A percentile compares a stretch with the other conserved stretches of the same genome.
These are phyloP conservation scores for Aphanomyces astaci DNA, from an alignment of 352 stramenopile genomes.

Conservation along the genomic window DNA sequence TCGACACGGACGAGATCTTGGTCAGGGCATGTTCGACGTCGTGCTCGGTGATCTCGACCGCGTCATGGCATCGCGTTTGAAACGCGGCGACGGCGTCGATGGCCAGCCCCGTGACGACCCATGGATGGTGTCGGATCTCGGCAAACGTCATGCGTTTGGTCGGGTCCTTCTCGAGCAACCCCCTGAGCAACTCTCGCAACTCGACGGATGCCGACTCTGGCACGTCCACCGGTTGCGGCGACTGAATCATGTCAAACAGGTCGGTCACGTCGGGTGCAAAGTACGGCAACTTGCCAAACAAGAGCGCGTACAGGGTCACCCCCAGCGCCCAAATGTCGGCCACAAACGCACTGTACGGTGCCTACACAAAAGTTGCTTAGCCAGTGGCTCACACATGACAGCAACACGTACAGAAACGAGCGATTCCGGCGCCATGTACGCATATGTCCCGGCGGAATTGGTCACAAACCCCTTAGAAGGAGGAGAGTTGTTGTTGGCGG, in stretches of 20 bases:
- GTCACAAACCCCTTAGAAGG: slow-evolving; percentile 54
- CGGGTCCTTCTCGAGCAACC: slow-evolving; percentile 66
- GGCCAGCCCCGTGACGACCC: slow-evolving; percentile 51
- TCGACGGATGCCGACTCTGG: neutral
- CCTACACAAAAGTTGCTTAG: slow-evolving; percentile 29
- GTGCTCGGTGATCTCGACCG: slow-evolving; percentile 47
- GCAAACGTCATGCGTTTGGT: slow-evolving; percentile 58
- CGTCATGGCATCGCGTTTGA: slow-evolving; percentile 39
- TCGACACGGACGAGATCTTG: slow-evolving; percentile 59
- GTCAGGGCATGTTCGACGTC: slow-evolving; percentile 65
- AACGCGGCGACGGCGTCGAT: slow-evolving; percentile 36
- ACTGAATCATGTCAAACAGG: slow-evolving; percentile 80
- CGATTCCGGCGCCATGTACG: slow-evolving; percentile 78
- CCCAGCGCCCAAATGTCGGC: slow-evolving; percentile 84
- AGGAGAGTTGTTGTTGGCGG: slow-evolving; percentile 11
- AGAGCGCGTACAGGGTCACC: slow-evolving; percentile 73
- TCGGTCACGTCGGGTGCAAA: slow-evolving; percentile 69
- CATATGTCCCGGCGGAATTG: slow-evolving; percentile 73
- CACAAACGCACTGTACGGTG: slow-evolving; percentile 68
- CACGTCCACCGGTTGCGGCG: slow-evolving; percentile 30
- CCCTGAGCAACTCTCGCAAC: slow-evolving; percentile 41
- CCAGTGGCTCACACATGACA: slow-evolving; percentile 16
- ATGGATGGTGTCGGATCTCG: slow-evolving; percentile 60
- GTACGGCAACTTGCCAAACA: slow-evolving; percentile 77
- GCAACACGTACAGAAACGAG: slow-evolving; percentile 28